Percentiles rank a stretch among this genome's conserved stretches.
Conservation (phyloP, 306 rosid species). For the Potentilla sterilis region DNA sequence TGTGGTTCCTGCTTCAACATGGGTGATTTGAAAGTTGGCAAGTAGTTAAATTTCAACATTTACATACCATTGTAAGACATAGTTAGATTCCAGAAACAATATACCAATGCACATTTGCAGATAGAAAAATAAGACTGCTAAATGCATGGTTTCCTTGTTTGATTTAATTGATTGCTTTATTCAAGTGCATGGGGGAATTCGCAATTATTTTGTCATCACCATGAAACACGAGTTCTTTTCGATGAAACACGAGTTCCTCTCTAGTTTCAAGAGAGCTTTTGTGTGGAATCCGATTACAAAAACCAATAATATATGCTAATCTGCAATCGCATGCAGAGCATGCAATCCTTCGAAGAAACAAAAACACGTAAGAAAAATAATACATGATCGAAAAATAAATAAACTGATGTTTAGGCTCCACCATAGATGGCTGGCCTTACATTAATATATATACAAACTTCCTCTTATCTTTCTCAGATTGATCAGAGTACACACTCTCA, state of each 20-base stretch:
- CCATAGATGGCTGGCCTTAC: too few species aligned
- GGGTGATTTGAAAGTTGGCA: background rate
- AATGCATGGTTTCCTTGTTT: background rate
- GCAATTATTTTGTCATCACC: background rate
- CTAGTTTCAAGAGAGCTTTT: background rate
- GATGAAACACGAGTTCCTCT: background rate
- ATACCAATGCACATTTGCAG: background rate
- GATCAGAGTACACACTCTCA: too few species aligned
- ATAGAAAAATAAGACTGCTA: background rate
- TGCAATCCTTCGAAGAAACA: too few species aligned
- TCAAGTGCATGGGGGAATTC: background rate
- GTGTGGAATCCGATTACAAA: background rate
- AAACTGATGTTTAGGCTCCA: too few species aligned
- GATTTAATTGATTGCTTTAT: background rate
- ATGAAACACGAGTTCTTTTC: background rate
- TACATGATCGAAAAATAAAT: too few species aligned
- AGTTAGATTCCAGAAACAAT: background rate
- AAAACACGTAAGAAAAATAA: too few species aligned
- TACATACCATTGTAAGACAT: background rate
- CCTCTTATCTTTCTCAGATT: too few species aligned
- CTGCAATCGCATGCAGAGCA: too few species aligned
- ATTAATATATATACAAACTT: too few species aligned
- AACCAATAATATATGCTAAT: too few species aligned
- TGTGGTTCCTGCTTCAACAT: background rate
- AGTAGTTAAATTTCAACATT: background rate